These are phyloP conservation scores for Phytophthora idaei DNA, from an alignment of 352 stramenopile genomes.

Conservation along the genomic window DNA sequence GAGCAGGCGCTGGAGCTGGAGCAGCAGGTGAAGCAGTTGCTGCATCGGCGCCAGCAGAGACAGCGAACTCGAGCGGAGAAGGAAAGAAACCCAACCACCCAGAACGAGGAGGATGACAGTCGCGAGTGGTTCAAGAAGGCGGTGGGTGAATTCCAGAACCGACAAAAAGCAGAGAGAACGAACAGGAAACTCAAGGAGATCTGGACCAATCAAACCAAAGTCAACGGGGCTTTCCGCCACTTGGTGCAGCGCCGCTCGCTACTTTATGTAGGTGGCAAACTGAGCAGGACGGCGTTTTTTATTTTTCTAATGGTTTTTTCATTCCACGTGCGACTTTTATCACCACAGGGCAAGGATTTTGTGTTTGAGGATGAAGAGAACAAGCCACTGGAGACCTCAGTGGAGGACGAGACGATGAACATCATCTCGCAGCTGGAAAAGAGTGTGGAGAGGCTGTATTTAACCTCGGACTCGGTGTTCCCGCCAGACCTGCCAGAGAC, in stretches of 20 bases:
- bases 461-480: constrained; percentile 41
- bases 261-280: constrained; percentile 26
- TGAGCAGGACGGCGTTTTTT: neutral
- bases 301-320: neutral
- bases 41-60: constrained; percentile 26
- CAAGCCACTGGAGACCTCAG: neutral
- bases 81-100: constrained; percentile 25
- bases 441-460: constrained; percentile 32
- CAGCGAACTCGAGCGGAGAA: constrained; percentile 3
- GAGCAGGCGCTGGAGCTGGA: constrained; percentile 38
- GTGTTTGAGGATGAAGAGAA: constrained; percentile 31
- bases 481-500: constrained; percentile 24
- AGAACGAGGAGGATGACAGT: constrained; percentile 23
- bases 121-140: constrained; percentile 27
- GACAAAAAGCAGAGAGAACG: constrained; percentile 34
- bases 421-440: constrained; percentile 43
- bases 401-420: constrained; percentile 31
- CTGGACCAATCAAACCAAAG: constrained; percentile 38
- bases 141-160: constrained; percentile 32
- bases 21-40: constrained; percentile 34
- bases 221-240: constrained; percentile 35
- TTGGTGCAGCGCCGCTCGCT: constrained; percentile 33
- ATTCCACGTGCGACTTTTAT: constrained; percentile 15
- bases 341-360: constrained; percentile 30
- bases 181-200: constrained; percentile 44